These are phyloP conservation scores for Camellia sinensis DNA, from an alignment of 148 eudicot genomes.

Conservation along the genomic window DNA sequence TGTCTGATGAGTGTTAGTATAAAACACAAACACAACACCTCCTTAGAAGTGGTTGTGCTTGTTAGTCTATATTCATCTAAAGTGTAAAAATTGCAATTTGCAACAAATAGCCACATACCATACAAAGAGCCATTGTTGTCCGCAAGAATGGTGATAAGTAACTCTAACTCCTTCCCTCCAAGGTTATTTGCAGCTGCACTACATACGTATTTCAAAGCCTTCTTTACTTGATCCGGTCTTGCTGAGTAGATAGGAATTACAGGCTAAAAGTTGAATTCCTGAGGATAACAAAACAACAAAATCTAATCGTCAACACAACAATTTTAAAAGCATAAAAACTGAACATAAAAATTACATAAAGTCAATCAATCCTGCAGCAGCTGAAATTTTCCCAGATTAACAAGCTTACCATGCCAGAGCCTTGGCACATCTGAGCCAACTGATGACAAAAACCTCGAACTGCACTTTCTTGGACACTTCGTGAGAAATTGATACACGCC, in stretches of 20 bases:
- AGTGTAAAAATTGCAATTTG: no score
- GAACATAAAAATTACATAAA: not conserved
- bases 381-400: not conserved
- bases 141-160: conserved; percentile 66
- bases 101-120: conserved; percentile 34
- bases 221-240: conserved; percentile 75
- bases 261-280: conserved; percentile 74
- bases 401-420: conserved; percentile 65
- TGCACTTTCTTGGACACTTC: conserved; percentile 56
- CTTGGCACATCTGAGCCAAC: conserved; percentile 68
- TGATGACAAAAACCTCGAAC: conserved; percentile 76
- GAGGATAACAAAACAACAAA: not conserved
- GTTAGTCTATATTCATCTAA: no score
- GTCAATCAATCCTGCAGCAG: not conserved
- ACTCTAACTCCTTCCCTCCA: conserved; percentile 62
- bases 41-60: no score
- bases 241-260: conserved; percentile 62
- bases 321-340: no score
- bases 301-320: conserved; percentile 1
- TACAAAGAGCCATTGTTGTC: conserved; percentile 80
- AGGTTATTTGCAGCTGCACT: conserved; percentile 45
- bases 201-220: conserved; percentile 59
- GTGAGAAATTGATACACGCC: conserved; percentile 82
- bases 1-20: no score
- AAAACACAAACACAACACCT: no score